Evolutionary conservation across 1,139 yeast species (phyloP).

Genomic region (Candida sp.): DNA sequence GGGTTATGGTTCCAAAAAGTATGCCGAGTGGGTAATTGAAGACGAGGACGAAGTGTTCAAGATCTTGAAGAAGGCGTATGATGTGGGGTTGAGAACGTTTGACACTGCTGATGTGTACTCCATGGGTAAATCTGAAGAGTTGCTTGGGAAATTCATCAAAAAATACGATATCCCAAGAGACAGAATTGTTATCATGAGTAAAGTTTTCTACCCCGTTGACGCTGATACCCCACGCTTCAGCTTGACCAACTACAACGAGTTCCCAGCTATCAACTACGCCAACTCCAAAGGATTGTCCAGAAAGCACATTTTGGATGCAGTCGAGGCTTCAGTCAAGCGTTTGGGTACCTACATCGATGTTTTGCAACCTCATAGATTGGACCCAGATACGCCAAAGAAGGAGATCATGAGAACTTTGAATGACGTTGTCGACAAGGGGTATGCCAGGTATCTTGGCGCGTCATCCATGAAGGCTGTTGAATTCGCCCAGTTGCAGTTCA

Average conservation of each 20-base stretch:
- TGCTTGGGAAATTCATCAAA: constrained; percentile 26
- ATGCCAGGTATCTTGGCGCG: constrained; percentile 44
- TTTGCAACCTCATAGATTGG: constrained; percentile 37
- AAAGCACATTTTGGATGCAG: constrained; percentile 59
- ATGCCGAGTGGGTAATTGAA: constrained; percentile 53
- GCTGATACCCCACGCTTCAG: constrained; percentile 21
- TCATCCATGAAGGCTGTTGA: constrained; percentile 3
- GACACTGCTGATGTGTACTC: constrained; percentile 34
- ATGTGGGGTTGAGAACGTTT: constrained; percentile 51
- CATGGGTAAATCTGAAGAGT: constrained; percentile 25
- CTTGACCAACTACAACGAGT: constrained; percentile 15
- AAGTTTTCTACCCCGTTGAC: constrained; percentile 35
- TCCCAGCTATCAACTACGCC: constrained; percentile 17
- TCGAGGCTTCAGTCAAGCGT: constrained; percentile 48
- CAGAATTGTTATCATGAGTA: constrained; percentile 42
- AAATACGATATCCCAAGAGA: constrained; percentile 28
- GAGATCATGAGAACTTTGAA: constrained; percentile 61
- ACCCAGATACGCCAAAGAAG: constrained; percentile 42
- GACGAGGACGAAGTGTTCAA: constrained; percentile 27
- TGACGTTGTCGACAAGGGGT: constrained; percentile 52
- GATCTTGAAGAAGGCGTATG: constrained; percentile 53
- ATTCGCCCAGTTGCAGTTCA: constrained; percentile 22
- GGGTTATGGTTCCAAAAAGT: constrained; percentile 53
- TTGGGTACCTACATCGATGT: constrained; percentile 54
- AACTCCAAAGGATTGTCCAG: constrained; percentile 36